Percentiles rank a stretch among this genome's conserved stretches.
Evolutionary conservation across 441 rosid genomes (phyloP).

Genomic region (Viola pubescens): DNA sequence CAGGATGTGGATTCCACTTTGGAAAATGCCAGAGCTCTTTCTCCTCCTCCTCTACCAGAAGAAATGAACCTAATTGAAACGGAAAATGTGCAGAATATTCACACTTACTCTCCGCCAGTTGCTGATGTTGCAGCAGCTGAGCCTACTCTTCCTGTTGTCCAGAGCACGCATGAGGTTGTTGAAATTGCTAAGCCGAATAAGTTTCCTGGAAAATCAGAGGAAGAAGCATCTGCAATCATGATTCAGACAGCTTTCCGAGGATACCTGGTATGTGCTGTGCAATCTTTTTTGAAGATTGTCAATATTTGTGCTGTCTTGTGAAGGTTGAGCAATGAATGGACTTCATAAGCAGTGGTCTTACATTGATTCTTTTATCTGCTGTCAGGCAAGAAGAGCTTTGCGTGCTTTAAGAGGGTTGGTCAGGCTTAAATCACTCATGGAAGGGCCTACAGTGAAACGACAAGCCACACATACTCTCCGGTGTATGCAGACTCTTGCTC

Average conservation of each 20-base stretch:
- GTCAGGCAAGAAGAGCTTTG: conserved; percentile 68
- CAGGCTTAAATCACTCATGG: conserved; percentile 68
- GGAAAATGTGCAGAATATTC: conserved; percentile 32
- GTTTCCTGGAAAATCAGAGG: conserved; percentile 53
- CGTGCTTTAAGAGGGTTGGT: conserved; percentile 58
- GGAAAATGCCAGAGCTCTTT: conserved; percentile 22
- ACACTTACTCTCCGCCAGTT: conserved; percentile 31
- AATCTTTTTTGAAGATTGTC: neutral
- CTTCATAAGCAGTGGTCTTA: neutral
- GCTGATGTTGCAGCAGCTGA: conserved; percentile 22
- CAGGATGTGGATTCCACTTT: conserved; percentile 30
- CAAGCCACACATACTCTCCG: conserved; percentile 69
- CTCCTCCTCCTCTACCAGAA: conserved; percentile 31
- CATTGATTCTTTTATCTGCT: conserved; percentile 4
- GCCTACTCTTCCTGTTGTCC: conserved; percentile 25
- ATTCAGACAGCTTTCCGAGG: conserved; percentile 87
- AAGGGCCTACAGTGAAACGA: conserved; percentile 67
- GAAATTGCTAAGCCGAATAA: conserved; percentile 24
- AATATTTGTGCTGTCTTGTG: neutral
- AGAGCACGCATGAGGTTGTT: conserved; percentile 40
- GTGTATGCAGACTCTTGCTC: conserved; percentile 78
- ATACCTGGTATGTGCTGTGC: conserved; percentile 45
- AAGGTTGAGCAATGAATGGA: neutral
- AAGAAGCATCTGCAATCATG: conserved; percentile 73
- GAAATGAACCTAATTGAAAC: conserved; percentile 45